Conservation (phyloP, 163 green algal genomes). For the Chlamydomonas reinhardtii region DNA sequence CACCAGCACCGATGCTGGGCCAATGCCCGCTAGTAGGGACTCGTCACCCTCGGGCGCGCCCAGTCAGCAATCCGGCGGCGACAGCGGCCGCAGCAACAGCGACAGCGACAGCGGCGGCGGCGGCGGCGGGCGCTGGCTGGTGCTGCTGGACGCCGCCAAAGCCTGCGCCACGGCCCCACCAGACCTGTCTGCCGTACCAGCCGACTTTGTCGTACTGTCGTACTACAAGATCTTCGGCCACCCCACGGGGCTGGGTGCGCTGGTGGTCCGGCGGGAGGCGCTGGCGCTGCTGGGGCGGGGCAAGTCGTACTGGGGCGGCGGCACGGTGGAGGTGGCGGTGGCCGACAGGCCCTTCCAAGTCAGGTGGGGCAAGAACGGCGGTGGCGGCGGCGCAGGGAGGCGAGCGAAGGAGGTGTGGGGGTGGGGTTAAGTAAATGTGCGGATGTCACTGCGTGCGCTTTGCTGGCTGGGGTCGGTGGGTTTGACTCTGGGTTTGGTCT, state of each 20-base stretch:
- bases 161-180: slow-evolving; percentile 76
- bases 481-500: no score
- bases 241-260: slow-evolving; percentile 80
- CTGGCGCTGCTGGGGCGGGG: slow-evolving; percentile 66
- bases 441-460: no score
- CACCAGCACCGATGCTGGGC: background rate
- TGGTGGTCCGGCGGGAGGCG: slow-evolving; percentile 73
- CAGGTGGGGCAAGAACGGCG: slow-evolving; percentile 18
- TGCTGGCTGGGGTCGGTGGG: no score
- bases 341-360: slow-evolving; percentile 69
- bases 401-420: no score
- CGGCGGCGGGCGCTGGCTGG: slow-evolving; percentile 62
- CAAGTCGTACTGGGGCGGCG: slow-evolving; percentile 89
- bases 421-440: no score
- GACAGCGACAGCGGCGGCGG: background rate
- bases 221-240: slow-evolving; percentile 89
- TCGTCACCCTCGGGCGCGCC: no score
- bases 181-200: slow-evolving; percentile 67
- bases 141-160: slow-evolving; percentile 91
- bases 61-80: no score
- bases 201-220: slow-evolving; percentile 88
- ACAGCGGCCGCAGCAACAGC: background rate
- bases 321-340: slow-evolving; percentile 80
- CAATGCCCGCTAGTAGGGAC: no score
- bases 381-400: no score